Percentiles rank a stretch among this genome's conserved stretches.
Evolutionary conservation across 257 asterid genomes (phyloP).

Genomic region (Nemophila menziesii): DNA sequence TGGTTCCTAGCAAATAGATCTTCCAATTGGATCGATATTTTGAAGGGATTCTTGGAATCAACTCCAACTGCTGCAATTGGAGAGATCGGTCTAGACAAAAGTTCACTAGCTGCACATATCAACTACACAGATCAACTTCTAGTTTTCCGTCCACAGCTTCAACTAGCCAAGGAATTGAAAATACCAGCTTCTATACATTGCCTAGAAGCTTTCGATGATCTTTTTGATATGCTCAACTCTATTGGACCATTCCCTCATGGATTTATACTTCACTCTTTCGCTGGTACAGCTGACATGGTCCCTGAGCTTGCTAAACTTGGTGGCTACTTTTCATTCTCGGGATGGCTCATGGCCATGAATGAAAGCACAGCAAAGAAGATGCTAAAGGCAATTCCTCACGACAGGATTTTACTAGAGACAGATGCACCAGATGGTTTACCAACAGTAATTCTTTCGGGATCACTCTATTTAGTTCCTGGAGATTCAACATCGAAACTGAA

Average conservation of each 20-base stretch:
- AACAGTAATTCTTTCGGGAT: slow-evolving; percentile 13
- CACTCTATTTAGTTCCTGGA: slow-evolving; percentile 23
- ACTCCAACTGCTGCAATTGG: slow-evolving; percentile 89
- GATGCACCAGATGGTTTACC: slow-evolving; percentile 94
- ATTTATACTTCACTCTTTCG: slow-evolving; percentile 66
- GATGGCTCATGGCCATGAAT: slow-evolving; percentile 80
- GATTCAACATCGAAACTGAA: slow-evolving; percentile 18
- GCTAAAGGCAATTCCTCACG: slow-evolving; percentile 58
- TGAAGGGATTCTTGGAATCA: slow-evolving; percentile 44
- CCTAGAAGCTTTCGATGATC: slow-evolving; percentile 86
- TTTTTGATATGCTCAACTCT: slow-evolving; percentile 61
- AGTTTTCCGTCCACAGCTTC: slow-evolving; percentile 68
- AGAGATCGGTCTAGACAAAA: slow-evolving; percentile 94
- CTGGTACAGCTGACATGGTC: slow-evolving; percentile 97
- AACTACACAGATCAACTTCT: slow-evolving; percentile 67
- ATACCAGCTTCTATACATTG: slow-evolving; percentile 89
- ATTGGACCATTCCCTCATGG: slow-evolving; percentile 84
- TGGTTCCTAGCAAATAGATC: slow-evolving; percentile 67
- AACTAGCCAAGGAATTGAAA: slow-evolving; percentile 63
- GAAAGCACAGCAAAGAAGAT: slow-evolving; percentile 86
- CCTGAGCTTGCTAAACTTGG: slow-evolving; percentile 64
- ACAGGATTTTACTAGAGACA: slow-evolving; percentile 88
- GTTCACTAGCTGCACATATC: slow-evolving; percentile 50
- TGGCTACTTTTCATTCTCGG: slow-evolving; percentile 90
- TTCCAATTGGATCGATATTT: slow-evolving; percentile 49